Evolutionary conservation across 768 basidiomycete genomes (phyloP), one percentile per base, ranked within the genome.

Genomic region (Boletus rubropictus): DNA sequence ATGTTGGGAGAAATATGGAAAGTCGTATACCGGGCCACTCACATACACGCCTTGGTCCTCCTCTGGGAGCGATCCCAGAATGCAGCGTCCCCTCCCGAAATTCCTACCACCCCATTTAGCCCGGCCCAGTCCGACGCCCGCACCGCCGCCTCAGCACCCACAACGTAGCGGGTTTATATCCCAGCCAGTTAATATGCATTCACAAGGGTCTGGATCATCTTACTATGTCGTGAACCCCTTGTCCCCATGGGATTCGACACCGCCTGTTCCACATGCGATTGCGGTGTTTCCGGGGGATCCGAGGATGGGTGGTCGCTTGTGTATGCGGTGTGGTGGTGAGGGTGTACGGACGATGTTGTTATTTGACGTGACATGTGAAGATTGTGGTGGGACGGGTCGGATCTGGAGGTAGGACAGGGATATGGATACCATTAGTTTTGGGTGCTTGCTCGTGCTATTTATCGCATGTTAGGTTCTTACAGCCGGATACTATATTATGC

Each of bases 1-100:
- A 46, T 91, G 89, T 68, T 91, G 88, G 89, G 67, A 73, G 6
- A 82, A 80, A 54, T 82, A 83, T 63, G 73, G 74, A 1, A 80
- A 76, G 53, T 70, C 75, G 0, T 90, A 81, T 63, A 58, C 70
- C 0, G 84, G 84, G 3, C 76, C 84, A 5, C 65, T 89, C 14
- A 69, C 73, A 0, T 82, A 80, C 56, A 74, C 77, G 42, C 53
- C 72, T 10, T 75, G 77, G 60, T 46, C 63, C 1, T 45, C 65
- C 2, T 51, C 61, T 0, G 44, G 37, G 15, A 56, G 51, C 3
- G 44, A 54, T 41, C 47, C 55, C 7, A 53, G 62, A 32, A 64
- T 66, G 54, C 64, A 65, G 35, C 63, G 64, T 20, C 40, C 64
- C 12, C 55, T 65, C 9, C 62, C 66, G 7, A 57, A 39, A 20